These are phyloP conservation scores for Nicotiana noctiflora DNA, from an alignment of 257 asterid species.

Conservation along the genomic window DNA sequence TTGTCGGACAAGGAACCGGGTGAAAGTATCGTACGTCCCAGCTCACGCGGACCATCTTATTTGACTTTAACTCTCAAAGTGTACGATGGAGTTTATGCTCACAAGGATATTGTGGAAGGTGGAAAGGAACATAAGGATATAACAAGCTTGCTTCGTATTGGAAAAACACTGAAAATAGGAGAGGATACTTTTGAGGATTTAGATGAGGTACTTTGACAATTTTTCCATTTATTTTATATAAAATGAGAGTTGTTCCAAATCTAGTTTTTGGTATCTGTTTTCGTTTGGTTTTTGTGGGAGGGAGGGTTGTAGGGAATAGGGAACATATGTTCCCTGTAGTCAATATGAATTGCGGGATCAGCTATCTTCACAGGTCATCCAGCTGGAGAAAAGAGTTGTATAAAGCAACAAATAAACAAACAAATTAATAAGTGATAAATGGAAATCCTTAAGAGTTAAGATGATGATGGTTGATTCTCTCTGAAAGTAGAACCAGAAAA, in stretches of 20 bases:
- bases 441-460: neutral
- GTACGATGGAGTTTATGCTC: slow-evolving; percentile 72
- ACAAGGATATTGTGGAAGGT: slow-evolving; percentile 87
- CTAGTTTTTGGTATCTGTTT: neutral
- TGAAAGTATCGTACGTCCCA: slow-evolving; percentile 81
- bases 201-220: slow-evolving; percentile 61
- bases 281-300: slow-evolving; percentile 4
- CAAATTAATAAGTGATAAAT: neutral
- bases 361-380: neutral
- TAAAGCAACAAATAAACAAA: neutral
- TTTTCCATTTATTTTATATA: neutral
- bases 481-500: neutral
- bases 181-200: slow-evolving; percentile 98
- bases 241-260: neutral
- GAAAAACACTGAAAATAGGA: slow-evolving; percentile 87
- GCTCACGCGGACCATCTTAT: slow-evolving; percentile 84
- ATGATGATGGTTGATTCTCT: neutral
- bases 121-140: slow-evolving; percentile 91
- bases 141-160: slow-evolving; percentile 87
- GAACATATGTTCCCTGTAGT: neutral
- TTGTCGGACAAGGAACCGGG: slow-evolving; percentile 82
- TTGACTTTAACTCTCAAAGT: slow-evolving; percentile 78
- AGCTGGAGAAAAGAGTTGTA: neutral
- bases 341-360: neutral
- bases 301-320: neutral